phyloP scores from a whole-genome alignment of 495 filamentous ascomycete species.

The Patellaria atrata region DNA sequence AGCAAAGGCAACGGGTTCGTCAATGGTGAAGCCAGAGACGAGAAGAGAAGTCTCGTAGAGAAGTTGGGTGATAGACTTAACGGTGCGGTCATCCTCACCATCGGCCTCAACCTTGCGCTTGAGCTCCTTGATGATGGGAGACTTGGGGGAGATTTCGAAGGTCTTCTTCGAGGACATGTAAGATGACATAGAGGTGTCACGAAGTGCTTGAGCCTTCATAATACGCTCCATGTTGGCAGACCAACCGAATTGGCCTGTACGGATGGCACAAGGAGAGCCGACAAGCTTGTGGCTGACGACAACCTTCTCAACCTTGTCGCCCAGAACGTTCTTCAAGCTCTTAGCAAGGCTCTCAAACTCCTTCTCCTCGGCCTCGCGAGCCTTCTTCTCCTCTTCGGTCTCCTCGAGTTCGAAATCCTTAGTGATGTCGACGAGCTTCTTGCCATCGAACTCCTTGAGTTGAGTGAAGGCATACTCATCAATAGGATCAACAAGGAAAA shows the following conservation, averaged over 20 bases:
- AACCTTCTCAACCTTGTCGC: conserved; percentile 99
- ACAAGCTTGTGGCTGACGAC: conserved; percentile 97
- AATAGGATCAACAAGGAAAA: conserved; percentile 98
- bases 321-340: conserved; percentile 94
- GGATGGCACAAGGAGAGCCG: conserved; percentile 93
- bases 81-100: conserved; percentile 92
- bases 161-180: conserved; percentile 99
- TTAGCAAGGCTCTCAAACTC: conserved; percentile 89
- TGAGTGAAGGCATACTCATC: conserved; percentile 99
- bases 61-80: conserved; percentile 95
- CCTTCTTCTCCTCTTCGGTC: conserved; percentile 97
- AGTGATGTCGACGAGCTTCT: conserved; percentile 99
- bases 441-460: conserved; percentile 98
- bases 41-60: conserved; percentile 97
- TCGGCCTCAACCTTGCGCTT: conserved; percentile 94
- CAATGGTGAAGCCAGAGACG: conserved; percentile 98
- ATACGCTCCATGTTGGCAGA: conserved; percentile 99
- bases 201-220: conserved; percentile 99
- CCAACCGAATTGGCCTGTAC: conserved; percentile 99
- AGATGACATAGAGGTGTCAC: conserved; percentile 97
- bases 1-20: conserved; percentile 92
- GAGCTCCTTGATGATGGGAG: conserved; percentile 93
- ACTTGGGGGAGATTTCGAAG: conserved; percentile 99
- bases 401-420: conserved; percentile 99
- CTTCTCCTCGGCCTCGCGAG: conserved; percentile 94